phyloP scores from a whole-genome alignment of 2,329 filamentous ascomycete species.

The Apiospora marii region DNA sequence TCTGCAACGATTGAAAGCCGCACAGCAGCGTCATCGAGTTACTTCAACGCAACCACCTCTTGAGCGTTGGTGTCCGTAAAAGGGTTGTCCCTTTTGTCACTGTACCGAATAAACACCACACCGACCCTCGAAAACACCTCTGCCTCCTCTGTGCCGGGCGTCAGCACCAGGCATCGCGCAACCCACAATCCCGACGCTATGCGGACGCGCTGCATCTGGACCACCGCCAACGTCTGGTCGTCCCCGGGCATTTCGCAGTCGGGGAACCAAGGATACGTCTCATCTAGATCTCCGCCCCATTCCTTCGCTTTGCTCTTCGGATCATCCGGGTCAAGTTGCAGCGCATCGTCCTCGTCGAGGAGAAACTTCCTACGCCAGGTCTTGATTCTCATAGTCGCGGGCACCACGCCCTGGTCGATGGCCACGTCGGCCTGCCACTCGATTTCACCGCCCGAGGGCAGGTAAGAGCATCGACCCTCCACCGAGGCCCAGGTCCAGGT shows the following conservation, averaged over 20 bases:
- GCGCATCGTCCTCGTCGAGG: not conserved
- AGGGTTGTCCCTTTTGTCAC: constrained; percentile 3
- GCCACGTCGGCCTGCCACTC: constrained; percentile 19
- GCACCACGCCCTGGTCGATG: not conserved
- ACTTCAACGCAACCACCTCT: not conserved
- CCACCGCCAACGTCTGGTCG: not conserved
- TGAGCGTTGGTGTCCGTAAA: not conserved
- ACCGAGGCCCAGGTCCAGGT: constrained; percentile 27
- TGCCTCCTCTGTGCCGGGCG: not conserved
- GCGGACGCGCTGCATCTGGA: constrained; percentile 5
- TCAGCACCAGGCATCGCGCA: constrained; percentile 23
- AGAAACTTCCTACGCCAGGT: constrained; percentile 21
- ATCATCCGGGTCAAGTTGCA: constrained; percentile 13
- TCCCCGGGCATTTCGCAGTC: constrained; percentile 16
- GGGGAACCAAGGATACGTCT: constrained; percentile 23
- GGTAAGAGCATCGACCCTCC: constrained; percentile 22
- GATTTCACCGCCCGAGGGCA: not conserved
- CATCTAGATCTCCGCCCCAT: constrained; percentile 21
- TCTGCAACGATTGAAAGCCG: not conserved
- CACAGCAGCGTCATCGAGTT: not conserved
- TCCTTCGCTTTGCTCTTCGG: not conserved
- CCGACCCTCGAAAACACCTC: constrained; percentile 13
- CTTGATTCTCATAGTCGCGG: constrained; percentile 20
- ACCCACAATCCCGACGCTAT: constrained; percentile 16
- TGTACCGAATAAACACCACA: constrained; percentile 20